A percentile compares a stretch with the other conserved stretches of the same genome.
Evolutionary conservation across 257 asterid species (phyloP).

Genomic region (Fraxinus cuspidata): DNA sequence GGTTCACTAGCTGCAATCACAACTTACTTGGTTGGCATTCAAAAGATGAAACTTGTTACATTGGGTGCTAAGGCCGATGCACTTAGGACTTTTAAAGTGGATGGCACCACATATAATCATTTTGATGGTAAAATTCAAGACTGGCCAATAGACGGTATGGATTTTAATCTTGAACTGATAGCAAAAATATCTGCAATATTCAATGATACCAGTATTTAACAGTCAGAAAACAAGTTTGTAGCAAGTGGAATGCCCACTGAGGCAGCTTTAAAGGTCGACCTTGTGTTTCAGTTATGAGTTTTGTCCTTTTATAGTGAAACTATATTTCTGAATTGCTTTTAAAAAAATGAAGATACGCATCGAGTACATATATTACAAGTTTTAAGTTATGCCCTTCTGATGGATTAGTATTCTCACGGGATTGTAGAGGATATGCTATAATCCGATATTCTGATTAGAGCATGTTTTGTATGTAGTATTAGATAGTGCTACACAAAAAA

Average conservation of each 20-base stretch:
- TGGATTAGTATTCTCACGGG: no score
- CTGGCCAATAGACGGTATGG: conserved; percentile 67
- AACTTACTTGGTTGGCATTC: conserved; percentile 92
- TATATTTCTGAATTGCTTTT: no score
- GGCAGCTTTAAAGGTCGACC: conserved; percentile 85
- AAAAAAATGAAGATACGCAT: no score
- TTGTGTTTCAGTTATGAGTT: not conserved
- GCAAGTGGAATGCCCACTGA: conserved; percentile 95
- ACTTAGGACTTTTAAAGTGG: conserved; percentile 64
- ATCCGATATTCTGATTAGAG: no score
- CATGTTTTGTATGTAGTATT: no score
- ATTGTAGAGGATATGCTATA: no score
- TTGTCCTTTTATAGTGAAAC: no score
- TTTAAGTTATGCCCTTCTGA: no score
- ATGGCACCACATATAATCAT: conserved; percentile 84
- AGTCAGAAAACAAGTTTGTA: conserved; percentile 50
- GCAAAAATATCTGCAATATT: conserved; percentile 92
- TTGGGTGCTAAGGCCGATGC: conserved; percentile 55
- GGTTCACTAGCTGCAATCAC: conserved; percentile 96
- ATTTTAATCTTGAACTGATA: conserved; percentile 77
- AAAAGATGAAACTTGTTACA: conserved; percentile 83
- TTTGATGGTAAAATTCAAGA: conserved; percentile 81
- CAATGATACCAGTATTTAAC: conserved; percentile 86
- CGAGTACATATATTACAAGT: no score
- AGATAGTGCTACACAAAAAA: no score